These are phyloP conservation scores for Vaccinium vitisidaea DNA, from an alignment of 148 eudicot genomes.

Conservation along the genomic window DNA sequence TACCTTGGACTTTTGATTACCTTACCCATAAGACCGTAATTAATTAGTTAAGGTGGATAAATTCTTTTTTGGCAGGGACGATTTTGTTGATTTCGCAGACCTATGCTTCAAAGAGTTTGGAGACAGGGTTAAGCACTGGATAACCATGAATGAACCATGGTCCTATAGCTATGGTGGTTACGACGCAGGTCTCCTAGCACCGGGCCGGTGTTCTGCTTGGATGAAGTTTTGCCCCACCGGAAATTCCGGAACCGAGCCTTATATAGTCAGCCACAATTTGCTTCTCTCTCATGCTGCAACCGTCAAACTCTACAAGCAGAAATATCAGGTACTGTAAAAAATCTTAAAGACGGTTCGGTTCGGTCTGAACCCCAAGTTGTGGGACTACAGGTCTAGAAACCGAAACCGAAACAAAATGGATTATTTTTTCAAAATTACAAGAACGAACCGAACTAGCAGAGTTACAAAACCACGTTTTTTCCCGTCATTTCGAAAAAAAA, in stretches of 20 bases:
- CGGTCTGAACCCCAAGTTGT: too few species aligned
- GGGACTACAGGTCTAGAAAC: too few species aligned
- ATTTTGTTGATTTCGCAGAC: slow-evolving; percentile 26
- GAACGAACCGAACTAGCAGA: too few species aligned
- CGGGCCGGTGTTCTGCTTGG: slow-evolving; percentile 16
- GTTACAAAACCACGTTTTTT: too few species aligned
- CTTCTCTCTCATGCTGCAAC: slow-evolving; percentile 16
- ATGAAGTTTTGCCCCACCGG: background rate
- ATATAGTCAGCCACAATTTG: slow-evolving; percentile 15
- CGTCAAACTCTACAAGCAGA: slow-evolving; percentile 18
- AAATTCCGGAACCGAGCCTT: slow-evolving; percentile 21
- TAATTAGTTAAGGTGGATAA: background rate
- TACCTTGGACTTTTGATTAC: too few species aligned
- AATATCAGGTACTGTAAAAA: slow-evolving; percentile 13
- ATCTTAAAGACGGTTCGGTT: too few species aligned
- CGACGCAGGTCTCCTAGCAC: slow-evolving; percentile 3
- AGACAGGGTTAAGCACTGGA: slow-evolving; percentile 31
- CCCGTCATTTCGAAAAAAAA: too few species aligned
- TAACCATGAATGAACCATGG: slow-evolving; percentile 28
- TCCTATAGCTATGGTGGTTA: slow-evolving; percentile 10
- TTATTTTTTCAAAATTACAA: too few species aligned
- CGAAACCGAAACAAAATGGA: too few species aligned
- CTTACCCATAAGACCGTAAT: background rate
- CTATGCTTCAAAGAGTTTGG: slow-evolving; percentile 26
- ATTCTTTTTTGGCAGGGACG: slow-evolving; percentile 15